Evolutionary conservation across 495 filamentous ascomycete species (phyloP).

Genomic region (Hyaloscypha finlandica): DNA sequence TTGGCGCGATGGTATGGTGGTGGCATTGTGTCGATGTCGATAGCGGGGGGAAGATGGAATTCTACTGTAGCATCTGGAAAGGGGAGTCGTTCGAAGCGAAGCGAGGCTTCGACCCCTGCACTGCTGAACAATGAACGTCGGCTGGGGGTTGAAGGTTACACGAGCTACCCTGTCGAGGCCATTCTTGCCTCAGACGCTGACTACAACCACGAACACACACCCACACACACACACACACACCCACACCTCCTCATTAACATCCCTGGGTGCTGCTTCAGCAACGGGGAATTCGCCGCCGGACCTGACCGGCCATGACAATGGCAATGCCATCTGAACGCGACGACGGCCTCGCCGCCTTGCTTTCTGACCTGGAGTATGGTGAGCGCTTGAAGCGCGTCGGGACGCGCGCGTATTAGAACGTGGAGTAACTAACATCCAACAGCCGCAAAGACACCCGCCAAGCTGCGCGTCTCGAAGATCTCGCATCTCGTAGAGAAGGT

Average conservation of each 20-base stretch:
- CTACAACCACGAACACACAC: too few relatives aligned
- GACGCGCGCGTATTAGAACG: background rate
- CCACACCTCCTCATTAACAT: background rate
- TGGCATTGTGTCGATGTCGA: too few relatives aligned
- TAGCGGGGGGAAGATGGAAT: too few relatives aligned
- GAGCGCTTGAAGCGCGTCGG: background rate
- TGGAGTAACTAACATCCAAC: constrained; percentile 4
- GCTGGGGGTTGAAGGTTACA: background rate
- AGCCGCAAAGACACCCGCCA: constrained; percentile 53
- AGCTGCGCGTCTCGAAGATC: constrained; percentile 45
- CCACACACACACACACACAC: too few relatives aligned
- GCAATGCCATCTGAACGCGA: constrained; percentile 13
- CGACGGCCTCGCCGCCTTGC: background rate
- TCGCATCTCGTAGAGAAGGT: constrained; percentile 50
- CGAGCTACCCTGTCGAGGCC: background rate
- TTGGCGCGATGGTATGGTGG: too few relatives aligned
- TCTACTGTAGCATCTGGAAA: too few relatives aligned
- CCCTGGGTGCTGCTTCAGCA: background rate
- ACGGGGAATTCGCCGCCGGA: background rate
- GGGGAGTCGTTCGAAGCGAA: too few relatives aligned
- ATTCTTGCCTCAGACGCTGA: too few relatives aligned
- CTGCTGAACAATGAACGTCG: too few relatives aligned
- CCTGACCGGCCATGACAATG: background rate
- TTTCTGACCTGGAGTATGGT: constrained; percentile 1
- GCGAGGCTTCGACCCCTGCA: too few relatives aligned